phyloP scores from a whole-genome alignment of 495 filamentous ascomycete genomes.

The Poronia punctata region DNA sequence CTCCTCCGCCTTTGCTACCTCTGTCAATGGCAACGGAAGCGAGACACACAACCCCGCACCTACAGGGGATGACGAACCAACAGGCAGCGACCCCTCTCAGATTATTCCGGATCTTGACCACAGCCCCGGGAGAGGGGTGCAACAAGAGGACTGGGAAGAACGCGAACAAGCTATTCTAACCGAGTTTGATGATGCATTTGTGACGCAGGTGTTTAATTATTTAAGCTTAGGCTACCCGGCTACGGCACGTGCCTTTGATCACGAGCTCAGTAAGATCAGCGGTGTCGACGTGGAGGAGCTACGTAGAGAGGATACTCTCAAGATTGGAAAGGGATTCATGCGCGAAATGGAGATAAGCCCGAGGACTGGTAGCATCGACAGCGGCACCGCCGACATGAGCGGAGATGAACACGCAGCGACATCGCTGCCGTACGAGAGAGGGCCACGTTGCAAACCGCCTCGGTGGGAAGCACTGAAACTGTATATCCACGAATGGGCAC shows the following conservation, averaged over 20 bases:
- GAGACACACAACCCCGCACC: conserved; percentile 10
- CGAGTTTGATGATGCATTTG: conserved; percentile 75
- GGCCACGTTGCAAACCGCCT: conserved; percentile 34
- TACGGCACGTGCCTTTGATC: conserved; percentile 72
- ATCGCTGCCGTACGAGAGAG: conserved; percentile 31
- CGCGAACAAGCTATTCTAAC: conserved; percentile 47
- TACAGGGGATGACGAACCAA: conserved; percentile 11
- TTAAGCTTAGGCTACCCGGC: conserved; percentile 84
- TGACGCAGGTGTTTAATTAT: conserved; percentile 95
- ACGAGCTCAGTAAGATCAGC: conserved; percentile 73
- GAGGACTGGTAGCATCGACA: conserved; percentile 9
- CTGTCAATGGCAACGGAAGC: conserved; percentile 2
- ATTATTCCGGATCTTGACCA: conserved; percentile 41
- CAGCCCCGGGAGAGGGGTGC: conserved; percentile 40
- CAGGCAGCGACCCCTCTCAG: conserved; percentile 34
- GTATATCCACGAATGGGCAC: conserved; percentile 81
- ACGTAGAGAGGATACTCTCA: conserved; percentile 61
- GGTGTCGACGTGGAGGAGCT: conserved; percentile 58
- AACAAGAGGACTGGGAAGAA: conserved; percentile 41
- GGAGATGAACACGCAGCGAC: conserved; percentile 25
- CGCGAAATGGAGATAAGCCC: conserved; percentile 45
- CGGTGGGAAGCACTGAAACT: conserved; percentile 74
- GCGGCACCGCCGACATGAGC: conserved; percentile 25
- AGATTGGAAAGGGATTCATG: conserved; percentile 61
- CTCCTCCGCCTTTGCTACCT: conserved; percentile 25